Evolutionary conservation across 2,329 filamentous ascomycete genomes (phyloP), one percentile per base, ranked within the genome.

Genomic region (Fusarium praegraminearum): DNA sequence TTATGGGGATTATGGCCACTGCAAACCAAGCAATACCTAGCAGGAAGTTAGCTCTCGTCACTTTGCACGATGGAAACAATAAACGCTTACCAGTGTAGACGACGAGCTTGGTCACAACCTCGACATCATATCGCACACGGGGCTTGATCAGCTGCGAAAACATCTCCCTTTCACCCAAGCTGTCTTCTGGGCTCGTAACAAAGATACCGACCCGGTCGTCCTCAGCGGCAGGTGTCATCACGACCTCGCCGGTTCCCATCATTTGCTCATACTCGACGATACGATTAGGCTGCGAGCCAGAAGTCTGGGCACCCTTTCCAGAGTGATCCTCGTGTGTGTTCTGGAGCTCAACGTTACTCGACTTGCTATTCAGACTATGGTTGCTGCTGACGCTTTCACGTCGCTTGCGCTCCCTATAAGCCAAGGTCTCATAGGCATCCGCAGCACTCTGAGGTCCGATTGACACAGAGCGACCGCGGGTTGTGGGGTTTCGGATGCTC

Each of bases 91-190:
- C 96, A 62, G 91, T 87, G 82, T 99, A 99, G 26, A 99, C 93
- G 74, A 99, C 92, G 65, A 99, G 81, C 81, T 98, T 98, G 7
- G 96, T 98, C 38, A 99, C 92, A 40, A 99, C 95, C 80, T 99
- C 96, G n/a, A 98, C 95, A 80, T 99, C 96, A 76, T 98, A 99
- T 73, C 94, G 86, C 63, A 98, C 94, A 71, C 96, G 89, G 50
- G 96, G 94, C 80, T 91, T 93, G 68, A 94, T 90, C 57, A 98
- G 85, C 76, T 87, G 89, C 45, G 90, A 91, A 79, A 98, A 98
- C 78, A 98, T 90, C 77, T 97, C 92, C 72, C 85, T 87, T 78
- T 94, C 91, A 49, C 89, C 89, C 28, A 87, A 74, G 72, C 87
- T 85, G 45, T 86, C 82, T 26, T 82, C 80, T 15, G 81, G 79